A percentile compares a stretch with the other conserved stretches of the same genome.
phyloP scores from a whole-genome alignment of 495 filamentous ascomycete genomes.

The Cetradonia linearis region DNA sequence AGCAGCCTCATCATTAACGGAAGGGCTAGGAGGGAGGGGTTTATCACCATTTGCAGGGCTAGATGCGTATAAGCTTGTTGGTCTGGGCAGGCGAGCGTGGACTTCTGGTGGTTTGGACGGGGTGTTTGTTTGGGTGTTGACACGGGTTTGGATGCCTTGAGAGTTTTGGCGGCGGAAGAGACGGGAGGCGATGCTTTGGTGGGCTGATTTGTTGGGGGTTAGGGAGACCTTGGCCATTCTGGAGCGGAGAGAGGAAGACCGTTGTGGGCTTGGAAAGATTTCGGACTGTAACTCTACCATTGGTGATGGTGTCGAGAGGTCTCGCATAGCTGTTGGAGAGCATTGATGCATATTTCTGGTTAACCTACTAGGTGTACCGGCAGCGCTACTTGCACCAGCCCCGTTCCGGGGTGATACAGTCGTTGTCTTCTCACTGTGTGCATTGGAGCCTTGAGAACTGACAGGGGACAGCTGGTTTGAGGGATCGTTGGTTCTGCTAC shows the following conservation, averaged over 20 bases:
- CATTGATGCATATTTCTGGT: constrained; percentile 1
- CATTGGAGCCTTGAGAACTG: constrained; percentile 13
- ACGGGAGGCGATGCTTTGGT: constrained; percentile 10
- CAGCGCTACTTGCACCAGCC: not conserved
- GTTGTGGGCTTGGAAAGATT: not conserved
- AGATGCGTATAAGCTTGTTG: constrained; percentile 11
- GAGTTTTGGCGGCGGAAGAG: constrained; percentile 5
- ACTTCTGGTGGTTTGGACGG: constrained; percentile 12
- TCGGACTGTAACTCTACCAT: not conserved
- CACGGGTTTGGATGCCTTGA: constrained; percentile 6
- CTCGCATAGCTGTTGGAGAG: constrained; percentile 3
- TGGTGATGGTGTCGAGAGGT: not conserved
- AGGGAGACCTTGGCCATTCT: constrained; percentile 8
- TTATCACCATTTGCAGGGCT: constrained; percentile 16
- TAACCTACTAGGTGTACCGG: constrained; percentile 6
- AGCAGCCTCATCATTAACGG: not conserved
- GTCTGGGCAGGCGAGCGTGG: constrained; percentile 8
- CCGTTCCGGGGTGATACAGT: constrained; percentile 1
- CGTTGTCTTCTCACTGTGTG: constrained; percentile 17
- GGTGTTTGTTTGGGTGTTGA: not conserved
- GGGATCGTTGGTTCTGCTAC: not conserved
- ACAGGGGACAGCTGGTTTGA: constrained; percentile 14
- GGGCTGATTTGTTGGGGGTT: not conserved
- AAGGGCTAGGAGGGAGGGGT: not conserved
- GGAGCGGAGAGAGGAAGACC: constrained; percentile 9